A percentile compares a stretch with the other conserved stretches of the same genome.
These are phyloP conservation scores for Neohortaea acidophila DNA, from an alignment of 495 filamentous ascomycete species.

Conservation along the genomic window DNA sequence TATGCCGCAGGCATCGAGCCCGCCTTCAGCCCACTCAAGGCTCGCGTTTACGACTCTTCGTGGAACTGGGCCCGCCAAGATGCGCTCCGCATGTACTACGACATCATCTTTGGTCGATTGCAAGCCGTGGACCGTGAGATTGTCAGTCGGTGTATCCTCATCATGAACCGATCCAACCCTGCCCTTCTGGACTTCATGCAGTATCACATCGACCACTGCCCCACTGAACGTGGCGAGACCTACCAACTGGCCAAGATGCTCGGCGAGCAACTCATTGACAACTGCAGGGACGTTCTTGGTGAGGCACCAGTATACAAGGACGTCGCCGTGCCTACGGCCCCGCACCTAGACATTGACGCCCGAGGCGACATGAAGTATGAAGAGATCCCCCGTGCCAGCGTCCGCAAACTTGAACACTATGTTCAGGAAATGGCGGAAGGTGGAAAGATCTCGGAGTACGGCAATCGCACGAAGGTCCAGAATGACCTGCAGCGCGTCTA, in stretches of 20 bases:
- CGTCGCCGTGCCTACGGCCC: constrained; percentile 79
- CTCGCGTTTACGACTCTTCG: constrained; percentile 89
- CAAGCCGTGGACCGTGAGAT: constrained; percentile 92
- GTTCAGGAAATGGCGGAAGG: constrained; percentile 98
- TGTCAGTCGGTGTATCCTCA: constrained; percentile 91
- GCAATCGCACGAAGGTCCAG: constrained; percentile 94
- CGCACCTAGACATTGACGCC: constrained; percentile 75
- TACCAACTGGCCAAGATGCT: constrained; percentile 93
- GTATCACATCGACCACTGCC: constrained; percentile 98
- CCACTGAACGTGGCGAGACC: constrained; percentile 88
- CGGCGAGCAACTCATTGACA: constrained; percentile 88
- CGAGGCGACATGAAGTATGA: constrained; percentile 80
- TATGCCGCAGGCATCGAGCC: constrained; percentile 92
- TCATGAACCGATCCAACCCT: constrained; percentile 98
- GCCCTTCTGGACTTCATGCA: constrained; percentile 97
- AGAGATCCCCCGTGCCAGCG: constrained; percentile 74
- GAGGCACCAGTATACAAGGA: constrained; percentile 86
- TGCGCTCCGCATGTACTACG: constrained; percentile 95
- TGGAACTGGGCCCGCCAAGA: constrained; percentile 99
- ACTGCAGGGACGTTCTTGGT: constrained; percentile 82
- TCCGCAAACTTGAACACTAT: constrained; percentile 95
- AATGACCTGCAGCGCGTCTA: constrained; percentile 87
- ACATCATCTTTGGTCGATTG: constrained; percentile 94
- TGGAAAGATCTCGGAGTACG: constrained; percentile 95
- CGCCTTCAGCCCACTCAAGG: constrained; percentile 81